Base-by-base conservation (phyloP, 2,329 filamentous ascomycete genomes). In the Pezicula carpinea region DNA sequence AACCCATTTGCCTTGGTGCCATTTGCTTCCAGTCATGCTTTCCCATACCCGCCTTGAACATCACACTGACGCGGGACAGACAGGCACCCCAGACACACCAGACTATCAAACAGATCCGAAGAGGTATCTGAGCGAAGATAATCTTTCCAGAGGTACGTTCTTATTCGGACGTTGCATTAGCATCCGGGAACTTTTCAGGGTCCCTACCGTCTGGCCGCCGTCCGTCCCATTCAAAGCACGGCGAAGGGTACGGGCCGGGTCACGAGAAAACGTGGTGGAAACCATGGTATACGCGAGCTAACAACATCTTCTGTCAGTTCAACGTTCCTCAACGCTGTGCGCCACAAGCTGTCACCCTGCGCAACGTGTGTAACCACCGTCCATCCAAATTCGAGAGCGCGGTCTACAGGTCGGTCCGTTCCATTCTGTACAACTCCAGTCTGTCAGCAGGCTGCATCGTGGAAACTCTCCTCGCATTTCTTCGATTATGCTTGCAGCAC, bases 391-490 rank as follows among this genome's bases (percentile, higher is more conserved):
- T 47, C 44, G 47, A 53, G 32, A 21, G 49, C 40, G 36, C 29
- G 35, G 47, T 39, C 14, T 36, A 11, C 17, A 45, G 29, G 43
- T 57, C 49, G 47, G 49, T 50, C 51, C 53, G 39, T 53, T 55
- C 53, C 49, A 59, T 50, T 47, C 36, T 34, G 49, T 48, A 39
- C 52, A 22, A 54, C 48, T 46, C 17, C 35, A 46, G 46, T 22
- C 38, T 51, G 45, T 49, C 43, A 51, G 47, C 44, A 55, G 51
- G 51, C 56, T 50, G 47, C 39, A 51, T 43, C 40, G 53, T 53
- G 44, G 46, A 45, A 40, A 29, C 48, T 26, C 15, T n/a, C 41
- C 11, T 46, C 32, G 17, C 36, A n/a, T 32, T 29, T 40, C 21
- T 39, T 35, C 22, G 31, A 23, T 36, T 36, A 41, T 22, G 42